Percentiles rank a stretch among this genome's conserved stretches.
phyloP scores from a whole-genome alignment of 345 rosid species.

The Excoecaria cochinchinensis region DNA sequence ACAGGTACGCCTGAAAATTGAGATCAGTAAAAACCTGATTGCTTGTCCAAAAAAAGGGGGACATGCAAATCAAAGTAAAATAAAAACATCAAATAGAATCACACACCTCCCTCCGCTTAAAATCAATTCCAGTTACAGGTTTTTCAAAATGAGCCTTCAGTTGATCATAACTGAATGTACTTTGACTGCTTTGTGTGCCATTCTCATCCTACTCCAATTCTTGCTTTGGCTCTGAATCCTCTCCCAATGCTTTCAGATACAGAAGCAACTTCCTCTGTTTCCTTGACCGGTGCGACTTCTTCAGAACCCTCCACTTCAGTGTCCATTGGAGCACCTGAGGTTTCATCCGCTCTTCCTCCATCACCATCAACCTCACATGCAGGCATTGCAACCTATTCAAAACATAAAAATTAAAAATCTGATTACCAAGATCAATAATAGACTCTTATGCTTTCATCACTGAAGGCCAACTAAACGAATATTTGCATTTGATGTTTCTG shows the following conservation, averaged over 20 bases:
- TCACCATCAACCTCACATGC: constrained; percentile 64
- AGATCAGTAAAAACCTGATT: background rate
- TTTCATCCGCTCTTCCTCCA: constrained; percentile 61
- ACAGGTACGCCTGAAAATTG: constrained; percentile 66
- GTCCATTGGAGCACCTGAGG: constrained; percentile 57
- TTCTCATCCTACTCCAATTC: constrained; percentile 46
- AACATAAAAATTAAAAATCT: too few relatives aligned
- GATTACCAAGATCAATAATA: too few relatives aligned
- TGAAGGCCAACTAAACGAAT: background rate
- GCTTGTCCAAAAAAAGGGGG: background rate
- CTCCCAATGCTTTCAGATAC: constrained; percentile 42
- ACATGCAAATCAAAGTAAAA: background rate
- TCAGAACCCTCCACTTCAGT: constrained; percentile 51
- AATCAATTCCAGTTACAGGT: constrained; percentile 89
- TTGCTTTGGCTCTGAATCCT: constrained; percentile 47
- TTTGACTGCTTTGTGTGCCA: constrained; percentile 29
- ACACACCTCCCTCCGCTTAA: constrained; percentile 85
- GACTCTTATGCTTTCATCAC: background rate
- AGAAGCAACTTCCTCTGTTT: constrained; percentile 45
- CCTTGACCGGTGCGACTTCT: constrained; percentile 49
- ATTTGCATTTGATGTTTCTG: background rate
- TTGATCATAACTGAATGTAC: constrained; percentile 75
- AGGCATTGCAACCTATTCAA: too few relatives aligned
- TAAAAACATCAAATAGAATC: constrained; percentile 19
- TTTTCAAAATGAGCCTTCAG: constrained; percentile 81